Conservation (phyloP, 1,284 basidiomycete species). For the Rhodotorula sp. region DNA sequence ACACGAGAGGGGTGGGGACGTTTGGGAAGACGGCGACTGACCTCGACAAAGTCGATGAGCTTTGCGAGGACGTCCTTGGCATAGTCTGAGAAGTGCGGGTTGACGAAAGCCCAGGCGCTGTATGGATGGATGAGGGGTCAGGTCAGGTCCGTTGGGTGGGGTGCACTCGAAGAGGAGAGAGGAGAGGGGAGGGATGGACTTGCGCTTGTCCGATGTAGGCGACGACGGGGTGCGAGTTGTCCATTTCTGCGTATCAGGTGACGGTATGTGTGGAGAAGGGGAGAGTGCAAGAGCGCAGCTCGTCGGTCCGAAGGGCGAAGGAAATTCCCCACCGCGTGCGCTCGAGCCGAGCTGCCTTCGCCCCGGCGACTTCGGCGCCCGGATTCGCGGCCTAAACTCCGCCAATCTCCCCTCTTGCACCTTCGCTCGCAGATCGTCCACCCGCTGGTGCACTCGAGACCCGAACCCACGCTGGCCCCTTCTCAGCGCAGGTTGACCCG, state of each 20-base stretch:
- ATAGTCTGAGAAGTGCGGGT: slow-evolving; percentile 67
- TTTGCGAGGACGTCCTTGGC: slow-evolving; percentile 82
- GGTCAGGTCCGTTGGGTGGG: background rate
- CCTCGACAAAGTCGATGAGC: slow-evolving; percentile 81
- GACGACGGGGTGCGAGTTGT: slow-evolving; percentile 32
- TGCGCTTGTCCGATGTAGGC: slow-evolving; percentile 35
- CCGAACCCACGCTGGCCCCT: background rate
- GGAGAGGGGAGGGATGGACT: slow-evolving; percentile 1
- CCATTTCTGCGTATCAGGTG: slow-evolving; percentile 6
- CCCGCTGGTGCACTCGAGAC: background rate
- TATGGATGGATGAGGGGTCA: background rate
- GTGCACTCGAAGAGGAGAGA: background rate
- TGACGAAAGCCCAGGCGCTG: slow-evolving; percentile 49
- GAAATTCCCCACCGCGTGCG: slow-evolving; percentile 11
- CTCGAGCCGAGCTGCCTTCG: background rate
- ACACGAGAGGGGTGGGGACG: background rate
- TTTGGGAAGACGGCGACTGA: slow-evolving; percentile 48
- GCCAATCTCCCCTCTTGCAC: background rate
- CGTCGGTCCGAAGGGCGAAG: slow-evolving; percentile 26
- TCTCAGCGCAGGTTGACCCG: background rate
- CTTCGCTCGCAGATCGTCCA: background rate
- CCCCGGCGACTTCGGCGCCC: background rate
- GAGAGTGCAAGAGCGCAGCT: slow-evolving; percentile 16
- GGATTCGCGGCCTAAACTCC: background rate
- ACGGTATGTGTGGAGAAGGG: background rate